Conservation (phyloP, 768 basidiomycete genomes). For the Tricholomella constricta region DNA sequence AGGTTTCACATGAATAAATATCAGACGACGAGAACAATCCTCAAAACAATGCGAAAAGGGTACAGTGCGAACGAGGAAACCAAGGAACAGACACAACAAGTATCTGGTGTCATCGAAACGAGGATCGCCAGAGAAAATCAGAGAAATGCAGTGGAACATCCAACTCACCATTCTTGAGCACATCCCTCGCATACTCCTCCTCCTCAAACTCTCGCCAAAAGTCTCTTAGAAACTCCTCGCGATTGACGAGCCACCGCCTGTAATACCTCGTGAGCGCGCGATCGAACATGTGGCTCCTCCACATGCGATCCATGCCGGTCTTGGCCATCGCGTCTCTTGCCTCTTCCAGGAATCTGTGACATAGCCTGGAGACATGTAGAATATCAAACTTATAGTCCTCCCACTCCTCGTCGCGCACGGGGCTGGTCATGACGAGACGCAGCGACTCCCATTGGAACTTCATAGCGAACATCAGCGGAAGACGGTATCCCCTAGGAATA, state of each 20-base stretch:
- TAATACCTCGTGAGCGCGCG: slow-evolving; percentile 43
- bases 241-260: slow-evolving; percentile 42
- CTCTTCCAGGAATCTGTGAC: slow-evolving; percentile 32
- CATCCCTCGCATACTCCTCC: slow-evolving; percentile 41
- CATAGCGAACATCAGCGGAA: slow-evolving; percentile 47
- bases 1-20: too few relatives aligned
- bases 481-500: slow-evolving; percentile 41
- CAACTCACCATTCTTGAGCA: slow-evolving; percentile 38
- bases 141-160: neutral
- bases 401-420: slow-evolving; percentile 40
- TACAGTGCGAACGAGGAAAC: too few relatives aligned
- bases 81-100: neutral
- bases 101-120: neutral
- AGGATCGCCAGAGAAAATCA: neutral
- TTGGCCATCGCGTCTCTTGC: slow-evolving; percentile 32
- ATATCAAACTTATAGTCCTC: slow-evolving; percentile 43
- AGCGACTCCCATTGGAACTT: slow-evolving; percentile 47
- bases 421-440: slow-evolving; percentile 39
- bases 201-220: slow-evolving; percentile 45
- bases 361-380: slow-evolving; percentile 43
- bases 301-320: slow-evolving; percentile 33
- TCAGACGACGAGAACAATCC: too few relatives aligned
- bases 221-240: slow-evolving; percentile 37
- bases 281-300: slow-evolving; percentile 45
- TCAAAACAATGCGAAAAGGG: too few relatives aligned